These are phyloP conservation scores for Suillus spraguei DNA, from an alignment of 768 basidiomycete species.

Conservation along the genomic window DNA sequence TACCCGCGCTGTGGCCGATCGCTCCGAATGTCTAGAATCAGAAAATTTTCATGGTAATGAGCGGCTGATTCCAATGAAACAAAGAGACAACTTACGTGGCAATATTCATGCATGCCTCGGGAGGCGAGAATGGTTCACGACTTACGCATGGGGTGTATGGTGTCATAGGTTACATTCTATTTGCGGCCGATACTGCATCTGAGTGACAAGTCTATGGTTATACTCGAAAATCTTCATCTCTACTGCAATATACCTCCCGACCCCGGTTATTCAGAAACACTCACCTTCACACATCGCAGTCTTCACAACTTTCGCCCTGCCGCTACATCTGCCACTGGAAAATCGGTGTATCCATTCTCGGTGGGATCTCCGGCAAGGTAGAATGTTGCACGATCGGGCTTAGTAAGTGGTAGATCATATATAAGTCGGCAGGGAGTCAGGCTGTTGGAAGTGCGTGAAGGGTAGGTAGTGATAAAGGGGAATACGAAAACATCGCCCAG, in stretches of 20 bases:
- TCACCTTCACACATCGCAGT: background rate
- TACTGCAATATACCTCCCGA: background rate
- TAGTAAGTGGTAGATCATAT: constrained; percentile 28
- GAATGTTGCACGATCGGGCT: constrained; percentile 30
- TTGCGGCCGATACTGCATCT: background rate
- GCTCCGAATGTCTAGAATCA: too few species aligned
- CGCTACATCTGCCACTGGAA: constrained; percentile 25
- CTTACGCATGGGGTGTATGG: too few species aligned
- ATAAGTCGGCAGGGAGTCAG: constrained; percentile 36
- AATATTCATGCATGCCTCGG: too few species aligned
- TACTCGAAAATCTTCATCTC: background rate
- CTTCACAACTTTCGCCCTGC: background rate
- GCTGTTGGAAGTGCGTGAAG: constrained; percentile 18
- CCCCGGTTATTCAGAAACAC: background rate
- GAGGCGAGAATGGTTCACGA: too few species aligned
- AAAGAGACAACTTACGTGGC: too few species aligned
- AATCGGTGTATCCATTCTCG: constrained; percentile 34
- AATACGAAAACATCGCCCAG: background rate
- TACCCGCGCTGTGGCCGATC: too few species aligned
- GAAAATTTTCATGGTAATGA: too few species aligned
- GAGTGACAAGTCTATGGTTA: background rate
- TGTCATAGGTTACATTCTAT: too few species aligned
- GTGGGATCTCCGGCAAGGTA: constrained; percentile 27
- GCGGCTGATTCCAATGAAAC: too few species aligned
- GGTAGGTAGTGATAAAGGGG: background rate